phyloP scores from a whole-genome alignment of 495 filamentous ascomycete genomes.

The Immersiella caudata region DNA sequence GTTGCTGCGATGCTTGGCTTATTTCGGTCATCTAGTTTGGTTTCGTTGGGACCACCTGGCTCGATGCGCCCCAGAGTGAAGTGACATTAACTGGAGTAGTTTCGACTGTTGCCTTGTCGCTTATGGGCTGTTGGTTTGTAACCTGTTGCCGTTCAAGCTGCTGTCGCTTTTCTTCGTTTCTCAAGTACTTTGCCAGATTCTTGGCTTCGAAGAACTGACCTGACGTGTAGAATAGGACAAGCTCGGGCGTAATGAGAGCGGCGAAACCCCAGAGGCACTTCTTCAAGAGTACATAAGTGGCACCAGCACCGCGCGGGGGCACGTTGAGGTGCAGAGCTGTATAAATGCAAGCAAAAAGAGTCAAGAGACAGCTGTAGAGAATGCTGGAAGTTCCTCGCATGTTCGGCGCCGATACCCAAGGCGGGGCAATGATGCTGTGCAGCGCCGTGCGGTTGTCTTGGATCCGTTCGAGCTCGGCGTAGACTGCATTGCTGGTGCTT shows the following conservation, averaged over 20 bases:
- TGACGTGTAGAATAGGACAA: constrained; percentile 20
- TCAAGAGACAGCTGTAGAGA: constrained; percentile 20
- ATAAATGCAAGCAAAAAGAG: constrained; percentile 23
- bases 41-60: too few relatives aligned
- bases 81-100: too few relatives aligned
- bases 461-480: constrained; percentile 12
- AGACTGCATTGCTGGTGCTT: neutral
- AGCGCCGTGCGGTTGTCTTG: constrained; percentile 6
- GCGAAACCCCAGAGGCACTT: constrained; percentile 20
- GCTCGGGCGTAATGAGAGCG: constrained; percentile 21
- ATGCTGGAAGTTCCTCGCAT: constrained; percentile 19
- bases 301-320: constrained; percentile 22
- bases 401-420: constrained; percentile 13
- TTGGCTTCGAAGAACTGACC: constrained; percentile 19
- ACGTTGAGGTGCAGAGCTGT: constrained; percentile 31
- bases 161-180: neutral
- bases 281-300: neutral
- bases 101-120: neutral
- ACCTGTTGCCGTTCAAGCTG: neutral
- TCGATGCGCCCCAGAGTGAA: too few relatives aligned
- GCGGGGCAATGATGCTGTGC: neutral
- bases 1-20: too few relatives aligned
- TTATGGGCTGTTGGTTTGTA: neutral
- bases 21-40: too few relatives aligned
- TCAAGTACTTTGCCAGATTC: neutral